phyloP scores from a whole-genome alignment of 1,139 yeast species.

The Debaryomyces coudertii region DNA sequence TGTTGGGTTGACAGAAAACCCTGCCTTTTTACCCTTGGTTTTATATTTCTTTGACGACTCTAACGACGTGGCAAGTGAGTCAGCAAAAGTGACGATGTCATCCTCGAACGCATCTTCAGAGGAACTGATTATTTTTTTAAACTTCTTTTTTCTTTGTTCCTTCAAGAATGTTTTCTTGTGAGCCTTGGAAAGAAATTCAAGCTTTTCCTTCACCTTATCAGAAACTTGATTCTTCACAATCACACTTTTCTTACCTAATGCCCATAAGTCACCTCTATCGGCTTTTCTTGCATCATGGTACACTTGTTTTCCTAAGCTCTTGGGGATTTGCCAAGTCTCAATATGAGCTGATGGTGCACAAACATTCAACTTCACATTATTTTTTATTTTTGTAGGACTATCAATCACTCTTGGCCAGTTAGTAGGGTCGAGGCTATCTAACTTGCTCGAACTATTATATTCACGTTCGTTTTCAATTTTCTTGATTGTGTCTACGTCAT shows the following conservation, averaged over 20 bases:
- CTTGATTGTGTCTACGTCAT: slow-evolving; percentile 35
- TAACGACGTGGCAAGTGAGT: slow-evolving; percentile 39
- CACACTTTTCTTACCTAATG: slow-evolving; percentile 71
- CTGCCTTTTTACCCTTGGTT: slow-evolving; percentile 35
- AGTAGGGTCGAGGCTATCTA: slow-evolving; percentile 33
- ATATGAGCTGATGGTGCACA: slow-evolving; percentile 79
- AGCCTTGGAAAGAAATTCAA: slow-evolving; percentile 42
- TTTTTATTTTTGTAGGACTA: slow-evolving; percentile 77
- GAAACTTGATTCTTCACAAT: slow-evolving; percentile 38
- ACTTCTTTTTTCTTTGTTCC: slow-evolving; percentile 44
- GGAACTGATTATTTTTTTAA: slow-evolving; percentile 42
- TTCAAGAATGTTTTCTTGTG: slow-evolving; percentile 46
- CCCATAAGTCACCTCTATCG: slow-evolving; percentile 87
- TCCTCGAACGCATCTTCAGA: slow-evolving; percentile 38
- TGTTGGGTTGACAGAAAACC: slow-evolving; percentile 29
- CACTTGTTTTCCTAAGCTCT: slow-evolving; percentile 70
- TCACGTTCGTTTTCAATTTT: slow-evolving; percentile 40
- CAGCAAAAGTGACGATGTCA: slow-evolving; percentile 37
- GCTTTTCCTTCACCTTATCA: slow-evolving; percentile 35
- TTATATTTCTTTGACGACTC: slow-evolving; percentile 40
- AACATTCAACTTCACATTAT: slow-evolving; percentile 78
- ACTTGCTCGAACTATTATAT: slow-evolving; percentile 25
- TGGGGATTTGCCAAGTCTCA: slow-evolving; percentile 88
- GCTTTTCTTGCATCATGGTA: slow-evolving; percentile 93
- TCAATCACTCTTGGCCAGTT: slow-evolving; percentile 77